Base-by-base conservation (phyloP, 495 filamentous ascomycete species). In the Bryoglossum gracile region DNA sequence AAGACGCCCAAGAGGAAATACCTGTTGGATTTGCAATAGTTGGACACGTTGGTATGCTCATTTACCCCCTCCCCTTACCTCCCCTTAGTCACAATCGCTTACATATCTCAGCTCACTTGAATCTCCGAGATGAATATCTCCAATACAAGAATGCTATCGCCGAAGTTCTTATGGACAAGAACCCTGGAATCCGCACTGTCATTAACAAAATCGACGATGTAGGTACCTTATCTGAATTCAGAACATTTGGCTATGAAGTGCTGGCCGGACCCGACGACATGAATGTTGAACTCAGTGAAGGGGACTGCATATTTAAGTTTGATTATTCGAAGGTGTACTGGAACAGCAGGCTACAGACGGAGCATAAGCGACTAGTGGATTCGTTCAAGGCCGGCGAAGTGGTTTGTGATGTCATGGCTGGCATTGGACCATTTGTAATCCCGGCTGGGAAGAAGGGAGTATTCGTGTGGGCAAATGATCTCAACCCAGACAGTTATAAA, bases 401-500 rank as follows among this genome's bases (percentile, higher is more conserved):
- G 19, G 86, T 97, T 6, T 88, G 84, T 70, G 92, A 99, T 64
- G 86, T 96, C 50, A 99, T 99, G 92, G 90, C 91, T 8, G 92
- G 92, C 25, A 86, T 99, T 35, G 92, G 92, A 1, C 92, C 92
- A 1, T 99, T 99, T 63, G 90, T 90, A 23, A 71, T 97, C 2
- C 92, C 92, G 0, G 90, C 92, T 1, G 92, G 86, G 21, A 91
- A 83, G 69, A 89, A 84, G 64, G 77, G 78, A 37, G 84, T 88
- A n/a, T 91, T 95, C 55, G 90, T 96, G 30, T 95, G 85, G 84
- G 92, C 89, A 9, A 97, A 97, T 62, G 92, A 99, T 61, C 78
- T 96, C 59, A 99, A 99, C 58, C 92, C 92, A 3, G 85, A 92
- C 48, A 89, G 88, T 47, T 85, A 77, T 64, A 73, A 69, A 39